Conservation (phyloP, 208 protist species). For the Naegleria lovaniensis region DNA sequence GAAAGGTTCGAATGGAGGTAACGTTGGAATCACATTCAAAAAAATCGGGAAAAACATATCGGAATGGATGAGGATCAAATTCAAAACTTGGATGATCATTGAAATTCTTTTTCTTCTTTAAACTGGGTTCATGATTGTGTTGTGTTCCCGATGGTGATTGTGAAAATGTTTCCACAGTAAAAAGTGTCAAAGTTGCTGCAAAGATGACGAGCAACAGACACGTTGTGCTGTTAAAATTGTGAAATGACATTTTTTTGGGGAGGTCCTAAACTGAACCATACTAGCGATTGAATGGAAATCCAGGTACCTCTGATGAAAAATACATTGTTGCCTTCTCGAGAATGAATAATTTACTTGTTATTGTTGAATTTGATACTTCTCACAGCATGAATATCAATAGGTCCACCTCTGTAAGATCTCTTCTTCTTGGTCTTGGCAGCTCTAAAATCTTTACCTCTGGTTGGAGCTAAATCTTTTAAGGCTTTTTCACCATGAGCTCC, state of each 20-base stretch:
- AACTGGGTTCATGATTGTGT: too few species aligned
- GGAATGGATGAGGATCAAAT: neutral
- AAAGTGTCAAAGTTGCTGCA: too few species aligned
- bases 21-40: neutral
- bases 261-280: too few species aligned
- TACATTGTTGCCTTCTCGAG: too few species aligned
- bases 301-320: too few species aligned
- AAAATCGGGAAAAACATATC: neutral
- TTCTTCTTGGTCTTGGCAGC: constrained; percentile 30
- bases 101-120: neutral
- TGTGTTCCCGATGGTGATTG: too few species aligned
- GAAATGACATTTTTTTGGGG: too few species aligned
- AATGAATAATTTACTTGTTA: neutral
- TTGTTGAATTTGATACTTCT: constrained; percentile 28
- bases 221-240: too few species aligned
- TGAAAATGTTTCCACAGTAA: too few species aligned
- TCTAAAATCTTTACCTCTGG: constrained; percentile 24
- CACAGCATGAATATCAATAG: neutral
- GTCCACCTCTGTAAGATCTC: constrained; percentile 12
- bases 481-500: constrained; percentile 11
- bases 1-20: neutral
- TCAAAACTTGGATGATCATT: neutral
- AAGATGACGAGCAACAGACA: too few species aligned
- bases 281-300: too few species aligned
- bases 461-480: neutral